phyloP scores from a whole-genome alignment of 2,329 filamentous ascomycete species.

The Ophiostoma himal-ulmi region DNA sequence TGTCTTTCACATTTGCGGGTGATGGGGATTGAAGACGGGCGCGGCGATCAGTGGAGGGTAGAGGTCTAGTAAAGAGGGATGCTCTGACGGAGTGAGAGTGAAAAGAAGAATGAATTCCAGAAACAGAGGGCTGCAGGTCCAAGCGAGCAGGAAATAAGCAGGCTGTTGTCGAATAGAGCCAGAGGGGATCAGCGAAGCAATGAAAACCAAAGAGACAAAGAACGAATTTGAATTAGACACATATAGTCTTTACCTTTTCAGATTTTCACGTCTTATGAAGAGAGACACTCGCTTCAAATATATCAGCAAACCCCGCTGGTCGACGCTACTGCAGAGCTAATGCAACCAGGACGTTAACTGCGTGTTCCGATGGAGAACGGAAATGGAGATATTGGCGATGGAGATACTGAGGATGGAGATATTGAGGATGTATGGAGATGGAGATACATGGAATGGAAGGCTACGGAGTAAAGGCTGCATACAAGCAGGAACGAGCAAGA shows the following conservation, averaged over 20 bases:
- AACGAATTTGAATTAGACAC: background rate
- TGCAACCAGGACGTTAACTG: background rate
- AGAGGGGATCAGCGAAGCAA: background rate
- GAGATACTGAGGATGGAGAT: background rate
- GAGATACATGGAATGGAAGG: background rate
- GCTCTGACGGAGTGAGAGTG: background rate
- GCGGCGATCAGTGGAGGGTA: slow-evolving; percentile 7
- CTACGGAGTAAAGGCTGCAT: background rate
- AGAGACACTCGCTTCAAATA: background rate
- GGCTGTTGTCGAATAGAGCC: background rate
- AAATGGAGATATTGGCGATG: background rate
- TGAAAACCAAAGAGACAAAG: background rate
- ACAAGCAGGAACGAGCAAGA: background rate
- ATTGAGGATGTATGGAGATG: background rate
- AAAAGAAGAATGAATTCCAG: background rate
- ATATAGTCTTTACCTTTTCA: too few species aligned
- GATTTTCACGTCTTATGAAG: too few species aligned
- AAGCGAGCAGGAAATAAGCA: slow-evolving; percentile 4
- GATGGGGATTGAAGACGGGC: slow-evolving; percentile 3
- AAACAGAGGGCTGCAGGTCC: background rate
- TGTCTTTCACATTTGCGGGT: background rate
- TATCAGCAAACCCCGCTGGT: background rate
- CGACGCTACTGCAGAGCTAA: slow-evolving; percentile 6
- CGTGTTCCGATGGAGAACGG: background rate
- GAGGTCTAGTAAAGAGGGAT: background rate